phyloP scores from a whole-genome alignment of 2,329 filamentous ascomycete species.

The Fusarium sp. region DNA sequence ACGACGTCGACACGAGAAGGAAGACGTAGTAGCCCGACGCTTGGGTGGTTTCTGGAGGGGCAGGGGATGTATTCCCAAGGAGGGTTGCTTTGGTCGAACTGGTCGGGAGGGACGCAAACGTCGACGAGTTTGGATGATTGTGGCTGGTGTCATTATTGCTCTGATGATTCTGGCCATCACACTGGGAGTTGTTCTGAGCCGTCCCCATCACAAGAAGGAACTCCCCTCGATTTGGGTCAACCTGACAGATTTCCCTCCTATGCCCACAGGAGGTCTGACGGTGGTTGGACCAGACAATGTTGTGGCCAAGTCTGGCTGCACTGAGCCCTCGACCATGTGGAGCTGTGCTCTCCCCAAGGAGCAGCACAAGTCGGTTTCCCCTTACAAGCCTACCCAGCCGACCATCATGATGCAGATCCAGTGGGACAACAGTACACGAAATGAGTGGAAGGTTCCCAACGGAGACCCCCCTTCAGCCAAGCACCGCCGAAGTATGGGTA shows the following conservation, averaged over 20 bases:
- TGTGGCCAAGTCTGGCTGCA: conserved; percentile 74
- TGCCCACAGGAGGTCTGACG: conserved; percentile 85
- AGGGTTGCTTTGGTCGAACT: conserved; percentile 73
- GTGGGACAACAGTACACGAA: conserved; percentile 70
- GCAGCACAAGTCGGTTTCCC: conserved; percentile 71
- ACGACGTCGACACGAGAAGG: conserved; percentile 71
- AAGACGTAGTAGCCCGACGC: conserved; percentile 70
- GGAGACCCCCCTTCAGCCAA: conserved; percentile 47
- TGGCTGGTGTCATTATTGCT: conserved; percentile 62
- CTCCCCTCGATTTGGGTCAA: conserved; percentile 78
- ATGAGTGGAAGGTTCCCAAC: conserved; percentile 62
- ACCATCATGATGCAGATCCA: conserved; percentile 85
- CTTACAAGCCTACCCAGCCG: conserved; percentile 76
- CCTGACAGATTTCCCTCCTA: conserved; percentile 85
- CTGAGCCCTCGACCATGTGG: conserved; percentile 81
- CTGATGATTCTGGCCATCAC: conserved; percentile 69
- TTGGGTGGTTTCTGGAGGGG: conserved; percentile 74
- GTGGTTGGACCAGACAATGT: conserved; percentile 79
- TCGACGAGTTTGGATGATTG: conserved; percentile 68
- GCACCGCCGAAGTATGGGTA: conserved; percentile 42
- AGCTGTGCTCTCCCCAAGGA: conserved; percentile 88
- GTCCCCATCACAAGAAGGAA: conserved; percentile 37
- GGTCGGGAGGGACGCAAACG: conserved; percentile 73
- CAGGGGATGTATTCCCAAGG: conserved; percentile 70
- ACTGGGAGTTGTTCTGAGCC: conserved; percentile 67